Evolutionary conservation across 441 rosid genomes (phyloP).

Genomic region (Populus hybrid): DNA sequence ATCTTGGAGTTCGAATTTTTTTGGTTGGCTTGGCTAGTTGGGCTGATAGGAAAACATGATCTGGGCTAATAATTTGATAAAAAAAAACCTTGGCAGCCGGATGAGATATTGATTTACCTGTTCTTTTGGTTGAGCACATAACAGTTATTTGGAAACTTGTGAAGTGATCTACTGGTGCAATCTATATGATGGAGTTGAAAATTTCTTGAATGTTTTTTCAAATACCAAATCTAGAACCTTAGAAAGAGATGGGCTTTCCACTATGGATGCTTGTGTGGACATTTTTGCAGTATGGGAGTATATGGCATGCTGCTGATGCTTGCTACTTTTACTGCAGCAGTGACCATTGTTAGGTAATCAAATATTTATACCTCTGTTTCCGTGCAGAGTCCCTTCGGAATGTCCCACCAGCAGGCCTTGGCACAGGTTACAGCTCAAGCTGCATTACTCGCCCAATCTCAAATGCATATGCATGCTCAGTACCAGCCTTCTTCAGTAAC

Average conservation of each 20-base stretch:
- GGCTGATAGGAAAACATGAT: neutral
- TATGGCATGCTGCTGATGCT: neutral
- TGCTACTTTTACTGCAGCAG: neutral
- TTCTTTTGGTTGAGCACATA: no score
- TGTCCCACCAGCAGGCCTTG: slow-evolving; percentile 71
- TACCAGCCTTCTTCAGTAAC: slow-evolving; percentile 32
- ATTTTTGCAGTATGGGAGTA: neutral
- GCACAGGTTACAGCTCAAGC: slow-evolving; percentile 68
- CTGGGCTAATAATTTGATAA: no score
- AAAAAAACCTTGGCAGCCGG: no score
- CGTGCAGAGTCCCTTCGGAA: slow-evolving; percentile 62
- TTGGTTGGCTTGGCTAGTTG: neutral
- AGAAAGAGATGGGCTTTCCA: slow-evolving; percentile 1
- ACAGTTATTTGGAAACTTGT: neutral
- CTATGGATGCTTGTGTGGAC: neutral
- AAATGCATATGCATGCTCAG: slow-evolving; percentile 42
- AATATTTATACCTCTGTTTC: slow-evolving; percentile 17
- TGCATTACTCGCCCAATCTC: slow-evolving; percentile 41
- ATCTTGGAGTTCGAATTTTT: neutral
- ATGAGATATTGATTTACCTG: no score
- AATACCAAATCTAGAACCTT: neutral
- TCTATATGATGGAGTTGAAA: neutral
- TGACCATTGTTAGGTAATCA: neutral
- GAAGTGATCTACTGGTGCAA: neutral
- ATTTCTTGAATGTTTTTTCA: neutral